Evolutionary conservation across 2,329 filamentous ascomycete genomes (phyloP).

Genomic region (Colletotrichum orchidophilum): DNA sequence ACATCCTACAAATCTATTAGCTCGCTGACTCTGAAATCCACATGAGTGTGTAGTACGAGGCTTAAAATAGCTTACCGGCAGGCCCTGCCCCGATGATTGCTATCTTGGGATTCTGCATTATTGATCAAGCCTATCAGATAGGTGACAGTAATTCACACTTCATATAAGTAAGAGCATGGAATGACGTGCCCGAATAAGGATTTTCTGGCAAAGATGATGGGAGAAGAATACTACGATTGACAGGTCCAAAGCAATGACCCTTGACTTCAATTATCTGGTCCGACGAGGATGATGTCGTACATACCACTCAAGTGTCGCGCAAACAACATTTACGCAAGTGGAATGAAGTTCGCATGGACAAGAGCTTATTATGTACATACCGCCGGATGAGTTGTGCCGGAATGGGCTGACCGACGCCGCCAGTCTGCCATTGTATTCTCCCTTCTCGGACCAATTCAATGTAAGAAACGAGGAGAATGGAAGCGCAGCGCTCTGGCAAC

Average conservation of each 20-base stretch:
- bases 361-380: neutral
- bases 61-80: slow-evolving; percentile 39
- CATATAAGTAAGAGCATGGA: too few species aligned
- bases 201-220: neutral
- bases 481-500: neutral
- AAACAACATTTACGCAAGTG: neutral
- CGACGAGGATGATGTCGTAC: neutral
- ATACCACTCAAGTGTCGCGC: too few species aligned
- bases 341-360: neutral
- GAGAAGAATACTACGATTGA: neutral
- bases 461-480: too few species aligned
- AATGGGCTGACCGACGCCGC: neutral
- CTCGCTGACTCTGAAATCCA: neutral
- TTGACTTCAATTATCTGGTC: neutral
- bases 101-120: slow-evolving; percentile 40
- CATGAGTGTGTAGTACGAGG: neutral
- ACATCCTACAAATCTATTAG: slow-evolving; percentile 43
- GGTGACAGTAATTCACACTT: neutral
- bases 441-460: neutral
- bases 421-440: neutral
- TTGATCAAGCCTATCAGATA: neutral
- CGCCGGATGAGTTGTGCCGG: neutral
- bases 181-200: too few species aligned
- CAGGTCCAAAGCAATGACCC: neutral
- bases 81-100: slow-evolving; percentile 61